Evolutionary conservation across 768 basidiomycete genomes (phyloP).

Genomic region (Suillus alpinus): DNA sequence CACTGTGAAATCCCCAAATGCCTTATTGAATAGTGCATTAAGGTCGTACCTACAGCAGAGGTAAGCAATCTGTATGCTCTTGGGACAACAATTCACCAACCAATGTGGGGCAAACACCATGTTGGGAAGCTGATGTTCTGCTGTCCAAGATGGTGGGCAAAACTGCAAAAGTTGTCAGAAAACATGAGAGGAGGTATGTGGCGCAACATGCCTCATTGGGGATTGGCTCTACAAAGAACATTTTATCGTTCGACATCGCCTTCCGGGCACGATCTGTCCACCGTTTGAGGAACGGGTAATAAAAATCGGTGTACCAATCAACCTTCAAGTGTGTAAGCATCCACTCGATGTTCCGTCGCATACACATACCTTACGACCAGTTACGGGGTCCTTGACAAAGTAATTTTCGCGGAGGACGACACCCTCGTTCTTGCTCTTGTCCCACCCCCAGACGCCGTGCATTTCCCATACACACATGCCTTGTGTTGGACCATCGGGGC

Average conservation of each 20-base stretch:
- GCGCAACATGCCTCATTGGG: constrained; percentile 77
- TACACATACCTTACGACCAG: constrained; percentile 52
- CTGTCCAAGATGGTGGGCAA: constrained; percentile 76
- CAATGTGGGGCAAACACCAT: constrained; percentile 78
- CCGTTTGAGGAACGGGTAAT: constrained; percentile 68
- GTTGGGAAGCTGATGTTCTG: constrained; percentile 55
- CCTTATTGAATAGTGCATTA: constrained; percentile 80
- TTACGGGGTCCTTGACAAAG: constrained; percentile 68
- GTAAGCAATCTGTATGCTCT: background rate
- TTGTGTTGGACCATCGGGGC: constrained; percentile 64
- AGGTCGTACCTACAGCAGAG: constrained; percentile 76
- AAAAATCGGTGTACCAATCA: constrained; percentile 86
- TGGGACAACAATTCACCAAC: constrained; percentile 33
- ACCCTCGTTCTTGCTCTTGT: constrained; percentile 56
- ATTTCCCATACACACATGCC: constrained; percentile 83
- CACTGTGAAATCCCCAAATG: constrained; percentile 80
- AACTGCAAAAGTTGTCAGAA: constrained; percentile 46
- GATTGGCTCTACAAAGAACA: constrained; percentile 80
- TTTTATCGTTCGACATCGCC: constrained; percentile 48
- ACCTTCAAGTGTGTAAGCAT: constrained; percentile 40
- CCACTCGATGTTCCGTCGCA: background rate
- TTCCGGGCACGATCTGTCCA: constrained; percentile 64
- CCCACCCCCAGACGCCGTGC: constrained; percentile 95
- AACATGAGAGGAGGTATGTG: background rate
- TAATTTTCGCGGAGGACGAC: constrained; percentile 84